Conservation (phyloP, 768 basidiomycete species). For the Suillus placidus region DNA sequence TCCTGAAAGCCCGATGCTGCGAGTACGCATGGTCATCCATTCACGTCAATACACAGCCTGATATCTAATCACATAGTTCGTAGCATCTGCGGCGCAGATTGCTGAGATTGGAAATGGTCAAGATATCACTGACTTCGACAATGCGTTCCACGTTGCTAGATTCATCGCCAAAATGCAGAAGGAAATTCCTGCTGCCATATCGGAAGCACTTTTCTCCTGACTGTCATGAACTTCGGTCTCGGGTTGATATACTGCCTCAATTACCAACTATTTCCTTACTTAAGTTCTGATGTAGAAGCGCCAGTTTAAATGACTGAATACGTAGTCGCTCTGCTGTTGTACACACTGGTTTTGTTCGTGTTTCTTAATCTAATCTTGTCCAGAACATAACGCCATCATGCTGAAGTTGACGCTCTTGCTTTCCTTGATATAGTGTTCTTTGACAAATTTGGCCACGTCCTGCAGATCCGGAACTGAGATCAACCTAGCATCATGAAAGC, state of each 20-base stretch:
- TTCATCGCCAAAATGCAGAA: conserved; percentile 35
- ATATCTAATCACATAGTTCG: conserved; percentile 23
- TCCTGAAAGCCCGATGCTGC: conserved; percentile 42
- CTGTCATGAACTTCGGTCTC: background rate
- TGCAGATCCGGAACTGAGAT: conserved; percentile 20
- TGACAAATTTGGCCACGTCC: conserved; percentile 51
- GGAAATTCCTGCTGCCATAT: conserved; percentile 35
- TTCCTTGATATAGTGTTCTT: conserved; percentile 43
- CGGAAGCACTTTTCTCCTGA: conserved; percentile 27
- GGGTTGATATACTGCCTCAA: background rate
- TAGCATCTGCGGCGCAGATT: conserved; percentile 33
- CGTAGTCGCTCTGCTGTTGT: background rate
- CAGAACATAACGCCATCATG: conserved; percentile 50
- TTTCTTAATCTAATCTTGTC: conserved; percentile 10
- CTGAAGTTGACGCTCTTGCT: conserved; percentile 46
- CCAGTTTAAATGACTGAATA: background rate
- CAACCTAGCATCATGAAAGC: background rate
- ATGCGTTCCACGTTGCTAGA: conserved; percentile 33
- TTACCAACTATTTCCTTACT: background rate
- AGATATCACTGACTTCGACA: conserved; percentile 35
- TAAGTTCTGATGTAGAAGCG: background rate
- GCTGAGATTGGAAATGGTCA: conserved; percentile 38
- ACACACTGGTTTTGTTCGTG: conserved; percentile 4
- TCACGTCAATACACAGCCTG: background rate
- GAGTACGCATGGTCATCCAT: conserved; percentile 18